Evolutionary conservation across 352 stramenopile genomes (phyloP), one percentile per base, ranked within the genome.

Genomic region (Phytophthora nicotianae): DNA sequence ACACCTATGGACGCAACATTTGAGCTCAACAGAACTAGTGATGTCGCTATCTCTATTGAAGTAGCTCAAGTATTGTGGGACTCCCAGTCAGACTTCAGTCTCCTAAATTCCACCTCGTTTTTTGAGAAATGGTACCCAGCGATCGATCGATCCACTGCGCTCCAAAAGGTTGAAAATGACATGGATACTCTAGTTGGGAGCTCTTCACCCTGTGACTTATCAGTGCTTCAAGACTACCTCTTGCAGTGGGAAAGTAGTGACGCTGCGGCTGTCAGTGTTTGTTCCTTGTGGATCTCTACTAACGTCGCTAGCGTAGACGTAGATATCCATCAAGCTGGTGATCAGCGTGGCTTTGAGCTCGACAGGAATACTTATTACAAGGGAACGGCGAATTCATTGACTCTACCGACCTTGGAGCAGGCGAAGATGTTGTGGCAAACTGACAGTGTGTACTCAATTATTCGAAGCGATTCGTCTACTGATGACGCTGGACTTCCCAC

Each of bases 261-360:
- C 8, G 47, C 67, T 5, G 72, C 65, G 17, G 75, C 68, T 1
- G 42, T 29, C 5, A 56, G 45, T 24, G 69, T 89, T 33, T 61
- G 50, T 9, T 51, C 67, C 19, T 63, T 71, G 16, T 91, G 81
- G 81, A 62, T 88, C 1, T 65, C 58, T 8, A 72, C 66, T 5
- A 52, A 50, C 7, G 14, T 21, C 5, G 54, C 69, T 2, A 64
- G 59, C 26, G 70, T 86, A 11, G 81, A 91, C 54, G 61, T 91
- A 4, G 79, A 89, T 32, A 20, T 57, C 9, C 45, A 37, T 4
- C 42, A 69, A 16, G 49, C 66, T 21, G 77, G 76, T 0, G 41
- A 61, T 2, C 81, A 91, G 54, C 59, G 42, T 3, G 81, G 81
- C 8, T 87, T 91, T 57, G 81, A 91, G 46, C 58, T 91, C 0